Percentiles rank a stretch among this genome's conserved stretches.
These are phyloP conservation scores for Aspergillus niger DNA, from an alignment of 2,329 filamentous ascomycete species.

Conservation along the genomic window DNA sequence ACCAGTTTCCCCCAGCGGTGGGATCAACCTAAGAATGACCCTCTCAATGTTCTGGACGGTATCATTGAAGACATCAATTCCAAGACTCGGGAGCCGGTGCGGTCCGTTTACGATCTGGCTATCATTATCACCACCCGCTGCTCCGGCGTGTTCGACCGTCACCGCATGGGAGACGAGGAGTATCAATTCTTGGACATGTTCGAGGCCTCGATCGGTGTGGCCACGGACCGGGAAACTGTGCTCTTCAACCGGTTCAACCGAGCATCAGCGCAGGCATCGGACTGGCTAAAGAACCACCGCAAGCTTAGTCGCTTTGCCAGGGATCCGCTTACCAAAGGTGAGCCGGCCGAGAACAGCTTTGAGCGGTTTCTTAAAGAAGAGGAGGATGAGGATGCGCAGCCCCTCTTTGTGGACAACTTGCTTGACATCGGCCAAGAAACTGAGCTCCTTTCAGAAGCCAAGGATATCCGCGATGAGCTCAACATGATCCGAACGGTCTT, in stretches of 20 bases:
- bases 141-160: slow-evolving; percentile 62
- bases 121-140: slow-evolving; percentile 63
- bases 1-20: slow-evolving; percentile 43
- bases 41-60: slow-evolving; percentile 62
- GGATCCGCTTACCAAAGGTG: slow-evolving; percentile 18
- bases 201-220: slow-evolving; percentile 61
- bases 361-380: slow-evolving; percentile 16
- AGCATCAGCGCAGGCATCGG: slow-evolving; percentile 59
- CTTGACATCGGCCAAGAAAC: slow-evolving; percentile 63
- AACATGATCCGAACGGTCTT: slow-evolving; percentile 57
- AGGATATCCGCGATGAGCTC: slow-evolving; percentile 68
- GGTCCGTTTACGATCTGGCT: slow-evolving; percentile 64
- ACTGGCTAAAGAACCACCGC: slow-evolving; percentile 57
- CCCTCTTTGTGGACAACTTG: slow-evolving; percentile 48
- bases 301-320: slow-evolving; percentile 39
- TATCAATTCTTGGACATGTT: slow-evolving; percentile 70
- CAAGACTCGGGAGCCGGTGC: slow-evolving; percentile 61
- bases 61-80: slow-evolving; percentile 67
- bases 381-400: slow-evolving; percentile 40
- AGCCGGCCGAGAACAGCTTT: neutral
- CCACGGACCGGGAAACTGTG: slow-evolving; percentile 57
- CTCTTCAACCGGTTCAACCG: slow-evolving; percentile 62
- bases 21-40: slow-evolving; percentile 62
- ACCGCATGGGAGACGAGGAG: slow-evolving; percentile 59
- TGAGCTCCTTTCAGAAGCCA: slow-evolving; percentile 62